A percentile compares a stretch with the other conserved stretches of the same genome.
These are phyloP conservation scores for Capronia americana DNA, from an alignment of 2,329 filamentous ascomycete genomes.

Conservation along the genomic window DNA sequence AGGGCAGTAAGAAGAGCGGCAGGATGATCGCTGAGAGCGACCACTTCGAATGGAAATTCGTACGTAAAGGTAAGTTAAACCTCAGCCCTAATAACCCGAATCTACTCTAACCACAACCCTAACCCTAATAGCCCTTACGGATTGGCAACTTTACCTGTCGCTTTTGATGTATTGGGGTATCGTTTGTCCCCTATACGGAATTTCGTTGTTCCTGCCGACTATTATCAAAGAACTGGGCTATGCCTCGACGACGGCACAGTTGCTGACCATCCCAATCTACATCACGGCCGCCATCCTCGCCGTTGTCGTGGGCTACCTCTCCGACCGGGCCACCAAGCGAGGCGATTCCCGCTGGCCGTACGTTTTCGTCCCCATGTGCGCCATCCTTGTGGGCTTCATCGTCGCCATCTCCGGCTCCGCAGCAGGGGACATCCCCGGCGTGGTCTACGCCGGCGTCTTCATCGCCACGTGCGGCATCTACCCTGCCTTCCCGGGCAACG, in stretches of 20 bases:
- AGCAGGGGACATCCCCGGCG: slow-evolving; percentile 47
- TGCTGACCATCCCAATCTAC: slow-evolving; percentile 52
- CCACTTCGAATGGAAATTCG: slow-evolving; percentile 49
- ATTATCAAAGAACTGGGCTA: slow-evolving; percentile 53
- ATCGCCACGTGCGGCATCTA: slow-evolving; percentile 57
- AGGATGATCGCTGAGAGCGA: slow-evolving; percentile 40
- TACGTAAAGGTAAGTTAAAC: slow-evolving; percentile 49
- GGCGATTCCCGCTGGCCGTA: slow-evolving; percentile 54
- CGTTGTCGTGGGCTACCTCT: slow-evolving; percentile 59
- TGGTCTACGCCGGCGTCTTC: slow-evolving; percentile 57
- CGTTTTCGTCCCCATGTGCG: slow-evolving; percentile 59
- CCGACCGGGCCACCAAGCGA: slow-evolving; percentile 60
- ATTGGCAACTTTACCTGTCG: slow-evolving; percentile 41
- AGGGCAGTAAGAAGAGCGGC: slow-evolving; percentile 42
- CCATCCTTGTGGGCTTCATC: slow-evolving; percentile 64
- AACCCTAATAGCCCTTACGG: slow-evolving; percentile 46
- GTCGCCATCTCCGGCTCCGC: slow-evolving; percentile 52
- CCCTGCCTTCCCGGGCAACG: slow-evolving; percentile 53
- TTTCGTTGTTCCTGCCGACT: slow-evolving; percentile 47
- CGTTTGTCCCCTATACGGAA: slow-evolving; percentile 50
- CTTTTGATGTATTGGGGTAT: slow-evolving; percentile 51
- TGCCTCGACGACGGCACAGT: slow-evolving; percentile 48
- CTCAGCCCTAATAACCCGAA: slow-evolving; percentile 31
- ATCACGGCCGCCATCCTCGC: slow-evolving; percentile 49
- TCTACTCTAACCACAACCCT: not conserved